These are phyloP conservation scores for Harringtonia aguacate DNA, from an alignment of 2,329 filamentous ascomycete genomes.

Conservation along the genomic window DNA sequence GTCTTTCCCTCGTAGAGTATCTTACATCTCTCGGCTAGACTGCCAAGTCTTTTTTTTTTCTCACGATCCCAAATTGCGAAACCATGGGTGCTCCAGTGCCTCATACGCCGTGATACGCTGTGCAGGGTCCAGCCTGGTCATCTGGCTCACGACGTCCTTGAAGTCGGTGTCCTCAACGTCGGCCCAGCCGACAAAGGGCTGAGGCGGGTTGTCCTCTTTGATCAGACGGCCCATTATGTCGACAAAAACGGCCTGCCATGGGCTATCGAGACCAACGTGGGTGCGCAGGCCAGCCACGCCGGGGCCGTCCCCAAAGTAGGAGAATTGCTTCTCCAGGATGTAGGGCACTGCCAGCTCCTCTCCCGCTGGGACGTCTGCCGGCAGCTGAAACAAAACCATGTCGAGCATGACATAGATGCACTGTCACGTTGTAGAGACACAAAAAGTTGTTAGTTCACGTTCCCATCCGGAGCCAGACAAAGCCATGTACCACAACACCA, in stretches of 20 bases:
- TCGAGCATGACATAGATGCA: not conserved
- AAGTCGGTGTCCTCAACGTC: not conserved
- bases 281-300: not conserved
- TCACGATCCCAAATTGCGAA: not conserved
- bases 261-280: not conserved
- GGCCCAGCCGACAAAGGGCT: not conserved
- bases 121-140: not conserved
- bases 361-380: not conserved
- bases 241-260: not conserved
- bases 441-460: too few species aligned
- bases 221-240: not conserved
- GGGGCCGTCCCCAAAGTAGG: not conserved
- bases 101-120: not conserved
- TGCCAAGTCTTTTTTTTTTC: not conserved
- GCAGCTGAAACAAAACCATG: not conserved
- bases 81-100: not conserved
- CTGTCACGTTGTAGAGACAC: too few species aligned
- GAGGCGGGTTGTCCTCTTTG: not conserved
- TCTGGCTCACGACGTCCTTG: not conserved
- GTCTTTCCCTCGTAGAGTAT: not conserved
- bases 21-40: not conserved
- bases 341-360: not conserved
- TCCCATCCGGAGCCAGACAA: too few species aligned
- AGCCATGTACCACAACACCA: too few species aligned
- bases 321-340: not conserved